These are phyloP conservation scores for Colletotrichum camelliae DNA, from an alignment of 2,329 filamentous ascomycete species.

Conservation along the genomic window DNA sequence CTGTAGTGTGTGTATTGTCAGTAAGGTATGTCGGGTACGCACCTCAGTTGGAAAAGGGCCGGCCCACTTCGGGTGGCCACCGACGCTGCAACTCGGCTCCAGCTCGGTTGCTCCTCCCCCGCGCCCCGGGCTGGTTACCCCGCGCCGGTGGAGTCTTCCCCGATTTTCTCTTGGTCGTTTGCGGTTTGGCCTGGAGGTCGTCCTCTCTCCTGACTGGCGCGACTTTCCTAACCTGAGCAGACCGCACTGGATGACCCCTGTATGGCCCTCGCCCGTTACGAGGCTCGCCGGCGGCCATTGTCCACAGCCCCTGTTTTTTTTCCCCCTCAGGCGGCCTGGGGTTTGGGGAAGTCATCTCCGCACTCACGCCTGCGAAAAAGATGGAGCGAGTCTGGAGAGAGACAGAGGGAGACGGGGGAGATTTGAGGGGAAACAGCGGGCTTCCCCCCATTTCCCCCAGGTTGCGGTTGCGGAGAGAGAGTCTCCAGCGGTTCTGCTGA, in stretches of 20 bases:
- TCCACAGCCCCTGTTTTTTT: background rate
- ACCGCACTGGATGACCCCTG: background rate
- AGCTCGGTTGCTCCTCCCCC: conserved; percentile 20
- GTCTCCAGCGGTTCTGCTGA: background rate
- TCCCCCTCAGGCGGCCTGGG: background rate
- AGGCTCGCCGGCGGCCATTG: background rate
- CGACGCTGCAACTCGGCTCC: background rate
- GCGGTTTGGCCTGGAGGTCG: background rate
- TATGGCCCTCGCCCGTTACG: background rate
- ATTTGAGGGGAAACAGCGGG: conserved; percentile 12
- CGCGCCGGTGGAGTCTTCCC: conserved; percentile 14
- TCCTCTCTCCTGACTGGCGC: background rate
- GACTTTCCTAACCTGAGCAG: background rate
- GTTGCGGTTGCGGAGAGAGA: background rate
- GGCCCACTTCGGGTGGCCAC: background rate
- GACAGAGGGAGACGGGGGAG: background rate
- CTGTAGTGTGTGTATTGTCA: no score
- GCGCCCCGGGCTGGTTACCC: conserved; percentile 17
- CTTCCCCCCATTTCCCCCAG: background rate
- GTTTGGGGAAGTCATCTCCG: conserved; percentile 18
- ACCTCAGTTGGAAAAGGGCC: background rate
- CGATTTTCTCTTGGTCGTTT: background rate
- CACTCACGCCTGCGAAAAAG: background rate
- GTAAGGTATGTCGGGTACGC: background rate
- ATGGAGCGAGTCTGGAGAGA: background rate